Percentiles rank a stretch among this genome's conserved stretches.
Conservation (phyloP, 2,329 filamentous ascomycete species). For the Thielaviopsis punctulata region DNA sequence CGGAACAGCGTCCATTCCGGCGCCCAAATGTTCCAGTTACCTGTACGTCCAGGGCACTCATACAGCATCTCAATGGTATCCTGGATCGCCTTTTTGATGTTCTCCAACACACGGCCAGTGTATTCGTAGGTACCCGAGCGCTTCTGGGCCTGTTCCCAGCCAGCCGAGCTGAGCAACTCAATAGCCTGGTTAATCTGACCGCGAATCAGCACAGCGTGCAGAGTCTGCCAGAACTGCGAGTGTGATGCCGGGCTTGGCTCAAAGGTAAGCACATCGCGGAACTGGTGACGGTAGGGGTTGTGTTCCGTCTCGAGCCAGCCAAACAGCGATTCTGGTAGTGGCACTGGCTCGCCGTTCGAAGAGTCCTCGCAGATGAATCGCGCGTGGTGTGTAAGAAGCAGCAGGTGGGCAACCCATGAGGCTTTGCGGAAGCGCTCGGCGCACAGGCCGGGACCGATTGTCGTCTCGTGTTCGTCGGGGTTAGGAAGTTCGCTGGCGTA, state of each 20-base stretch:
- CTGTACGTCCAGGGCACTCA: slow-evolving; percentile 50
- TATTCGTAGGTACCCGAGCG: slow-evolving; percentile 53
- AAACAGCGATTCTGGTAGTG: slow-evolving; percentile 62
- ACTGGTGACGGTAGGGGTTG: slow-evolving; percentile 50
- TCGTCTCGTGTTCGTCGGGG: slow-evolving; percentile 35
- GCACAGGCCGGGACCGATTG: slow-evolving; percentile 47
- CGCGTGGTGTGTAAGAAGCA: slow-evolving; percentile 63
- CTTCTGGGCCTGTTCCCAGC: slow-evolving; percentile 60
- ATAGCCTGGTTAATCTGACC: slow-evolving; percentile 53
- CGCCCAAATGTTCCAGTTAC: slow-evolving; percentile 69
- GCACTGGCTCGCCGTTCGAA: slow-evolving; percentile 26
- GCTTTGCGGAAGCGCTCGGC: slow-evolving; percentile 56
- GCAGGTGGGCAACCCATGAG: slow-evolving; percentile 57
- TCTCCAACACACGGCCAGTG: slow-evolving; percentile 55
- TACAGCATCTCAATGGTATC: slow-evolving; percentile 53
- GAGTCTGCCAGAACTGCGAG: slow-evolving; percentile 65
- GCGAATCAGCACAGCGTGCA: slow-evolving; percentile 58
- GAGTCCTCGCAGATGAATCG: slow-evolving; percentile 24
- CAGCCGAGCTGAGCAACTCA: slow-evolving; percentile 53
- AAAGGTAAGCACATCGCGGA: slow-evolving; percentile 44
- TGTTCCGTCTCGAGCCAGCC: slow-evolving; percentile 69
- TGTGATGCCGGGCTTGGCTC: slow-evolving; percentile 61
- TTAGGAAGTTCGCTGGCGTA: slow-evolving; percentile 31
- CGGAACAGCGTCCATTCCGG: slow-evolving; percentile 75
- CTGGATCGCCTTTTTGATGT: slow-evolving; percentile 55